These are phyloP conservation scores for Groenewaldozyma auringiensis DNA, from an alignment of 1,139 yeast species.

Conservation along the genomic window DNA sequence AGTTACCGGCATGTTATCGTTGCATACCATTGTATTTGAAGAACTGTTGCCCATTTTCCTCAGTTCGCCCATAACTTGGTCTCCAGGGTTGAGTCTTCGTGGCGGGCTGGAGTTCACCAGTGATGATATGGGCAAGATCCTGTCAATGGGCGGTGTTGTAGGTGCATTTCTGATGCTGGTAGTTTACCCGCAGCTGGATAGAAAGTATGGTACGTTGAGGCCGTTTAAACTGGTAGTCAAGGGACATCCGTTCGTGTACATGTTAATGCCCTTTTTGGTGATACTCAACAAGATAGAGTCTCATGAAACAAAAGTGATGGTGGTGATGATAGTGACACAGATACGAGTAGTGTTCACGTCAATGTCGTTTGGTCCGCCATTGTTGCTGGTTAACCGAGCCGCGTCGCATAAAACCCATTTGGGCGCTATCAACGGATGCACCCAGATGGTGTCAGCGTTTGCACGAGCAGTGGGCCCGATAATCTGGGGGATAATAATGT, in stretches of 20 bases:
- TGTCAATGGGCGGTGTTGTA: constrained; percentile 49
- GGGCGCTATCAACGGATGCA: constrained; percentile 30
- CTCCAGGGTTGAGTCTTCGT: constrained; percentile 35
- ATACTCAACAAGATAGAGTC: constrained; percentile 19
- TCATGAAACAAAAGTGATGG: not conserved
- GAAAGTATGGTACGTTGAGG: constrained; percentile 40
- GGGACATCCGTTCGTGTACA: constrained; percentile 43
- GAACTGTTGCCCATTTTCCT: constrained; percentile 56
- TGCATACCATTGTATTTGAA: constrained; percentile 47
- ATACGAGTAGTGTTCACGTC: constrained; percentile 2
- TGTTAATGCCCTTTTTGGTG: constrained; percentile 46
- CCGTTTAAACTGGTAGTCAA: constrained; percentile 39
- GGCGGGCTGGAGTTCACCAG: constrained; percentile 47
- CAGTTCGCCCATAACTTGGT: constrained; percentile 39
- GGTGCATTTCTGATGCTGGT: constrained; percentile 48
- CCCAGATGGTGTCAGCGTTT: constrained; percentile 39
- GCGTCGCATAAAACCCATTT: constrained; percentile 26
- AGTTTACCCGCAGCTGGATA: constrained; percentile 49
- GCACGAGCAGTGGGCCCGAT: constrained; percentile 56
- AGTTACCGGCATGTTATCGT: constrained; percentile 30
- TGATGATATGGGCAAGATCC: constrained; percentile 45
- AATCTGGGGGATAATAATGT: constrained; percentile 50
- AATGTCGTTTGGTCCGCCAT: constrained; percentile 14
- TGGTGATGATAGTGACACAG: not conserved
- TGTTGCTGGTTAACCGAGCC: constrained; percentile 28